Evolutionary conservation across 805 yeast species (phyloP).

Genomic region (Suhomyces prunicola): DNA sequence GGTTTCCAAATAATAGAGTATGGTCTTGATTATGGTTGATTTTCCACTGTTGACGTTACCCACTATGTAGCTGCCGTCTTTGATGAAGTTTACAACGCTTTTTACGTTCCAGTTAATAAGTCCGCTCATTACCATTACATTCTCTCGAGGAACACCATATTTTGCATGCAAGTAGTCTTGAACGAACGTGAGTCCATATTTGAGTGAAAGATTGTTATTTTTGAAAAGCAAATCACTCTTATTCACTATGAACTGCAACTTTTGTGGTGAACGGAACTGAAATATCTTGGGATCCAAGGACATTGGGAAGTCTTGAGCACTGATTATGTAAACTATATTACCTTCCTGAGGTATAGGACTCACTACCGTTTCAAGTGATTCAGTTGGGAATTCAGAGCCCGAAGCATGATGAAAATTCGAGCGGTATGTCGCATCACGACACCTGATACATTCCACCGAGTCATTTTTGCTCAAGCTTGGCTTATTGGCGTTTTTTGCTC

Average conservation of each 20-base stretch:
- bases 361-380: slow-evolving; percentile 17
- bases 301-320: slow-evolving; percentile 72
- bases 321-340: slow-evolving; percentile 56
- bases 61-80: slow-evolving; percentile 46
- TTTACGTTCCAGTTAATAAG: slow-evolving; percentile 50
- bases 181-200: slow-evolving; percentile 27
- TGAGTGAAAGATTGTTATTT: slow-evolving; percentile 22
- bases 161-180: slow-evolving; percentile 32
- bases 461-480: slow-evolving; percentile 1
- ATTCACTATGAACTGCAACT: slow-evolving; percentile 39
- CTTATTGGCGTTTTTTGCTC: neutral
- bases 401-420: slow-evolving; percentile 29
- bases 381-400: slow-evolving; percentile 27
- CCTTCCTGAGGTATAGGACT: slow-evolving; percentile 41
- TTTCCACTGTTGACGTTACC: slow-evolving; percentile 74
- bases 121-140: slow-evolving; percentile 51
- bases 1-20: slow-evolving; percentile 25
- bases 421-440: slow-evolving; percentile 50
- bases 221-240: slow-evolving; percentile 44
- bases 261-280: slow-evolving; percentile 29
- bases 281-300: slow-evolving; percentile 41
- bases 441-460: slow-evolving; percentile 48
- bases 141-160: slow-evolving; percentile 31
- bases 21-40: slow-evolving; percentile 53
- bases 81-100: slow-evolving; percentile 35